Evolutionary conservation across 345 rosid genomes (phyloP), one percentile per base, ranked within the genome.

Genomic region (Eutrema japonicum): DNA sequence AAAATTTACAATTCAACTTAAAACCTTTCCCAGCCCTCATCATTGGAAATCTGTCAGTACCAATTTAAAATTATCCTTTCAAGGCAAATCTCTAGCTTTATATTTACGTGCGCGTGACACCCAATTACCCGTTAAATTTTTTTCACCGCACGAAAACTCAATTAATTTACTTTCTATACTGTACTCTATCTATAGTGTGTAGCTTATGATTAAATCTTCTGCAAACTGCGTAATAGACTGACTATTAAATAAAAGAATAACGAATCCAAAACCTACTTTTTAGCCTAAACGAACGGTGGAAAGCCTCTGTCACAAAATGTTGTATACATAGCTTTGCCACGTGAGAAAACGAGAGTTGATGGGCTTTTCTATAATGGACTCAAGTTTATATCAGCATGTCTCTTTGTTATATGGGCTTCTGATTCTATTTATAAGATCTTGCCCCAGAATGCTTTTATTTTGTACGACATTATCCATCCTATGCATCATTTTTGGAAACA

Each of bases 21-120:
- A 12, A 16, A 73, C 2, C 16, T 29, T 57, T 58, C 38, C 61
- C 22, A 74, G 53, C 47, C 47, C 73, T 74, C 73, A 67, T 74
- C 73, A 74, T 74, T 50, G 73, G 73, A 33, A 42, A 16, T 32
- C 2, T 74, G 78, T 74, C 73, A 74, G 68, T 50, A 50, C 37
- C 78, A 49, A 22, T 74, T 58, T 40, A 57, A 48, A 62, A 30
- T 59, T 67, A 59, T 67, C 62, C 62, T 75, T 58, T 59, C 62
- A 67, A 75, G 40, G 55, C 68, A 75, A 75, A 67, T 75, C 61
- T 26, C 45, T 40, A 26, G n/a, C 55, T 66, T 74, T 66, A n/a
- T 11, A 35, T 22, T 8, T 61, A 51, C 13, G 64, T 16, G 65
- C 71, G 77, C 77, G 72, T 73, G 71, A 55, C 51, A 10, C 47